Conservation (phyloP, 768 basidiomycete species). For the Serpula lacrymans region DNA sequence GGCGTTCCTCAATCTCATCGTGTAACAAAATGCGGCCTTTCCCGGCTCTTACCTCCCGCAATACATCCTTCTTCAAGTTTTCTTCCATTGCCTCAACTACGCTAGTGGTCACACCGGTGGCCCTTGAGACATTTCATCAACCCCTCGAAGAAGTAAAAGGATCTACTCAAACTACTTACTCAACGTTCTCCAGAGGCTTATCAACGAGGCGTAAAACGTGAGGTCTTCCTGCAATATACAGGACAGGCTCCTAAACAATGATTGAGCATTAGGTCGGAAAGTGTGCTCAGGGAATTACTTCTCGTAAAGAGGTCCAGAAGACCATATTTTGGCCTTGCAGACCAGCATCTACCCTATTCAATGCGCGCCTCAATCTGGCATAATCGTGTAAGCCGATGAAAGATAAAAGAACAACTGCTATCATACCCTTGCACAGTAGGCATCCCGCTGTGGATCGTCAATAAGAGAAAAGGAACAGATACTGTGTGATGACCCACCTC, state of each 20-base stretch:
- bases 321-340: slow-evolving; percentile 73
- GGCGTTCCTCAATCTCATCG: slow-evolving; percentile 92
- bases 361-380: slow-evolving; percentile 68
- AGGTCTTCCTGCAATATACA: slow-evolving; percentile 82
- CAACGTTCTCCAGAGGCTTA: slow-evolving; percentile 89
- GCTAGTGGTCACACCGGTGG: slow-evolving; percentile 88
- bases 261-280: slow-evolving; percentile 1
- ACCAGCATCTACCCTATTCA: slow-evolving; percentile 76
- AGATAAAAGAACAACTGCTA: background rate
- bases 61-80: slow-evolving; percentile 82
- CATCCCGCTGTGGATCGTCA: slow-evolving; percentile 70
- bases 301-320: slow-evolving; percentile 93
- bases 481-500: slow-evolving; percentile 44
- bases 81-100: slow-evolving; percentile 92
- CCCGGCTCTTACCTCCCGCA: slow-evolving; percentile 71
- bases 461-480: background rate
- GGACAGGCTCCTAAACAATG: slow-evolving; percentile 74
- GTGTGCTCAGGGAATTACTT: slow-evolving; percentile 47
- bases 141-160: background rate
- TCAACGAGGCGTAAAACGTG: slow-evolving; percentile 89
- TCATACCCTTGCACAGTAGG: slow-evolving; percentile 84
- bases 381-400: slow-evolving; percentile 2
- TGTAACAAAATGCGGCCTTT: slow-evolving; percentile 83
- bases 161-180: slow-evolving; percentile 48
- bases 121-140: slow-evolving; percentile 41